Percentiles rank a stretch among this genome's conserved stretches.
Conservation (phyloP, 2,329 filamentous ascomycete genomes). For the Ophiosphaerella narmari region DNA sequence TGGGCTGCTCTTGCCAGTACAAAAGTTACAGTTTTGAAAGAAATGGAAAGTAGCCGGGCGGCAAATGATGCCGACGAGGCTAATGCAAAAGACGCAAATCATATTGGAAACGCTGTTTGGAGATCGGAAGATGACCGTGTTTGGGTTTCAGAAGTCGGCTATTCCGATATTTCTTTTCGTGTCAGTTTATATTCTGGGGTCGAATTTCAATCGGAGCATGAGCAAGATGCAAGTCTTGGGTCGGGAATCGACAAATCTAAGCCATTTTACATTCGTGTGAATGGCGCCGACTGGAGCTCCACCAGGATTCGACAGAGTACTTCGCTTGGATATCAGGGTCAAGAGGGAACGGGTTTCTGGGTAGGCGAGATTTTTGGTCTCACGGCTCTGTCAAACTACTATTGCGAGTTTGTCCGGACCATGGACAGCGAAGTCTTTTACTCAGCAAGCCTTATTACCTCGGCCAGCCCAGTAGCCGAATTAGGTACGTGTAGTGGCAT, state of each 20-base stretch:
- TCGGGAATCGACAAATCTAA: conserved; percentile 69
- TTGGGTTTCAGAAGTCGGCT: conserved; percentile 80
- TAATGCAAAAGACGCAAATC: conserved; percentile 76
- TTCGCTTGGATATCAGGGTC: conserved; percentile 50
- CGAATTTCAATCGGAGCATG: conserved; percentile 44
- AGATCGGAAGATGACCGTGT: conserved; percentile 71
- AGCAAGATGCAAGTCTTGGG: conserved; percentile 44
- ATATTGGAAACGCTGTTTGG: conserved; percentile 76
- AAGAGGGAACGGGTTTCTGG: conserved; percentile 62
- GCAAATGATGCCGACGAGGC: conserved; percentile 74
- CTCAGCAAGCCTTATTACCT: conserved; percentile 72
- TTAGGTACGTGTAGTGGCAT: conserved; percentile 52
- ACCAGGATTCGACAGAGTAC: conserved; percentile 67
- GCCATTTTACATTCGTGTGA: conserved; percentile 78
- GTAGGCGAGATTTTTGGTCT: conserved; percentile 70
- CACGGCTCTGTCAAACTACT: conserved; percentile 75
- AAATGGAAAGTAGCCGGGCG: conserved; percentile 72
- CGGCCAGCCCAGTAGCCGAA: conserved; percentile 62
- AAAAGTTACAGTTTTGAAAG: conserved; percentile 94
- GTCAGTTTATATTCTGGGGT: conserved; percentile 65
- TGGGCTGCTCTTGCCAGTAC: conserved; percentile 95
- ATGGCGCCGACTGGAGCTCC: conserved; percentile 79
- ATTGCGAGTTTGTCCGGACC: conserved; percentile 76
- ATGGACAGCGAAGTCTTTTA: conserved; percentile 69
- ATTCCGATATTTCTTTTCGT: conserved; percentile 77